Evolutionary conservation across 768 basidiomycete species (phyloP).

Genomic region (Leccinum obscurum): DNA sequence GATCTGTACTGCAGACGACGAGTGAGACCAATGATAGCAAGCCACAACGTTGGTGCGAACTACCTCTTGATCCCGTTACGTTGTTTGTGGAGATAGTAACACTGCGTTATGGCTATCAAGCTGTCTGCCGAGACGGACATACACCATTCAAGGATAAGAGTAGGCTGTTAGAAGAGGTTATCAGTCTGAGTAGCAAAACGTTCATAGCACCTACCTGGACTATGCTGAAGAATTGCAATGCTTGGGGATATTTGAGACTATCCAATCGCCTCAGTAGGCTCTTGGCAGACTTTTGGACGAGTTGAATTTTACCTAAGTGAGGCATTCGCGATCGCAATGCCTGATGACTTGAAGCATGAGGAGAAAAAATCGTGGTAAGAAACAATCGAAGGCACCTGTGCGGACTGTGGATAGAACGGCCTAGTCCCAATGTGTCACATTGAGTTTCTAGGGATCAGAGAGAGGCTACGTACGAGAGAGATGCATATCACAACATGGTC

Average conservation of each 20-base stretch:
- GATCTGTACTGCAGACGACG: conserved; percentile 13
- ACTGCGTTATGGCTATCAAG: neutral
- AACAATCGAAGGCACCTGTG: conserved; percentile 4
- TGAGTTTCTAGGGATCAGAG: neutral
- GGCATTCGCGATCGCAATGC: neutral
- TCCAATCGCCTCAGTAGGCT: neutral
- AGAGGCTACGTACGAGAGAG: conserved; percentile 11
- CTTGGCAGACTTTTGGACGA: neutral
- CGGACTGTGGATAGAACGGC: conserved; percentile 8
- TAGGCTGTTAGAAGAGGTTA: neutral
- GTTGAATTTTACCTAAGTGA: neutral
- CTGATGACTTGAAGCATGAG: neutral
- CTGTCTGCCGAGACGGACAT: neutral
- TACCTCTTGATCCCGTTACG: neutral
- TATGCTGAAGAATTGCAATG: neutral
- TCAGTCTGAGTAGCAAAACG: neutral
- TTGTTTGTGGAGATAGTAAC: neutral
- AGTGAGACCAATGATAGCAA: neutral
- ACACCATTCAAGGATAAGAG: neutral
- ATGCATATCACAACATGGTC: conserved; percentile 11
- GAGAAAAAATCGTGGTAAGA: neutral
- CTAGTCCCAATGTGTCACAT: neutral
- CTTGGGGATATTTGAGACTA: neutral
- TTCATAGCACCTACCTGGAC: neutral
- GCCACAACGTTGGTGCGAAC: neutral